Base-by-base conservation (phyloP, 306 rosid species). In the Trifolium repens region DNA sequence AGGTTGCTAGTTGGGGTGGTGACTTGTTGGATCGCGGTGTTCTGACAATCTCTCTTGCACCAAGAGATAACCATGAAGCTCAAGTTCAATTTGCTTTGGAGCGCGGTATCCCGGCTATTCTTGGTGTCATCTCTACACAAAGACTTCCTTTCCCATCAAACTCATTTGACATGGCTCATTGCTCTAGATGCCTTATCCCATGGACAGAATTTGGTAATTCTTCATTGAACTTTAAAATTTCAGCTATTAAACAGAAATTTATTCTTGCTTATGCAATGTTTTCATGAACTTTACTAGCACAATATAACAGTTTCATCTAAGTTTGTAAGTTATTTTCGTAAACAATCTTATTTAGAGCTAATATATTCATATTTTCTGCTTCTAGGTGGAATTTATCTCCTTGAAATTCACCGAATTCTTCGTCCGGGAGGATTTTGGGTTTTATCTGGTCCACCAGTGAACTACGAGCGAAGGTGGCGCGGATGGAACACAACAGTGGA, bases 1-100 rank as follows among this genome's bases (percentile, higher is more conserved):
- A 96, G 99, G 99, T 96, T 88, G 99, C 99, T 83, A 96, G 98
- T 78, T 96, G 99, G 99, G 99, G 99, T 60, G 99, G 98, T 55
- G 98, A 96, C 85, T 85, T 96, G 87, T 83, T 96, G 76, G 99
- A 96, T 72, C 91, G 98, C 5, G 97, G 98, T 52, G 81, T 96
- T 26, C 89, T 96, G 11, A 90, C 99, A 1, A 52, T 96, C 72
- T 96, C 99, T 80, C 93, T 96, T 42, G 99, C 99, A 0, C 99
- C 99, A 39, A 96, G 99, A 89, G 99, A 96, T 84, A 96, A 96
- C 87, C 99, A 96, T 81, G 99, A 96, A 89, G 99, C 99, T 87
- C 99, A 96, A 81, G 98, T 96, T 77, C 99, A 96, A 81, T 96
- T 96, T 72, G 99, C 99, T 22, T 76, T 96, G 40, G 99, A 96